Base-by-base conservation (phyloP, 352 stramenopile species). In the Pythium guiyangense region DNA sequence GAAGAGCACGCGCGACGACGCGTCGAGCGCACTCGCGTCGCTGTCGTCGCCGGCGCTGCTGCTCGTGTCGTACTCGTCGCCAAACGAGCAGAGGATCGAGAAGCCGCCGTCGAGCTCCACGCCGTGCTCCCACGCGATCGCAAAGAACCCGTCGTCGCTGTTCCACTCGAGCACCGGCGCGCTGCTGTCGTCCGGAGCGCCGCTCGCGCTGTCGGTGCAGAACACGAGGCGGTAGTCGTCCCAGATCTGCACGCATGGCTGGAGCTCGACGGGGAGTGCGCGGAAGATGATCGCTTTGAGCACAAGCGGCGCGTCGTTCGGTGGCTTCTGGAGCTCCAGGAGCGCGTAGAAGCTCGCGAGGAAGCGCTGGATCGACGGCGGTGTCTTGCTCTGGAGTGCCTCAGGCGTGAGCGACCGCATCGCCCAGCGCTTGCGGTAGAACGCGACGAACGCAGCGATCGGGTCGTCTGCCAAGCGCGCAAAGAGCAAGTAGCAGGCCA, bases 401-500 rank as follows among this genome's bases (percentile, higher is more conserved):
- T 87, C 69, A 0, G 79, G 58, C 15, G 82, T 92, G 18, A 94
- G 69, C 15, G 76, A 63, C 40, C 71, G 75, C 79, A 91, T 91
- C 12, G 85, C 76, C 77, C 81, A 88, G 9, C 84, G 78, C 54
- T 88, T 86, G 25, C 68, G 58, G 62, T 97, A 97, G 55, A 98
- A 98, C 63, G 90, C 74, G 43, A 91, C 80, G 62, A 98, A 98
- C 6, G 92, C 93, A 29, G 95, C 73, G 12, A 79, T 79, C 8
- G 79, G 75, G 37, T 93, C 76, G 37, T 89, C 65, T 14, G 77
- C 78, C 25, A 90, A 65, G 12, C 76, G 60, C 46, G 80, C 61
- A 77, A 96, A 98, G 35, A 96, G 82, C 49, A 98, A 61, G 59
- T 97, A 98, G 54, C 91, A 97, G 11, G 94, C 96, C 18, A 96